Conservation (phyloP, 805 yeast species). For the Yarrowia deformans region DNA sequence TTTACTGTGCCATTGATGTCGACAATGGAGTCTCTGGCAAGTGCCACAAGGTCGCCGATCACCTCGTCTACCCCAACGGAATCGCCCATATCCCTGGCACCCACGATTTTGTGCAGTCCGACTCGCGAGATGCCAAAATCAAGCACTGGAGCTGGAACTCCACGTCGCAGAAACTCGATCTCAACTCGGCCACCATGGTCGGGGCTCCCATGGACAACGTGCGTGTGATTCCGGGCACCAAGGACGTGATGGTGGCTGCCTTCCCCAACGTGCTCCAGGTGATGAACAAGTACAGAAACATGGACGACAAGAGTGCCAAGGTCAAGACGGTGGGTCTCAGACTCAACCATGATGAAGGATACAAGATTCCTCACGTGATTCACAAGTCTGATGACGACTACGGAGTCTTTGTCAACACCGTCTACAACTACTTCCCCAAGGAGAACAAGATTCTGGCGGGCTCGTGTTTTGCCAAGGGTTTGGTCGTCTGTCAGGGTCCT, state of each 20-base stretch:
- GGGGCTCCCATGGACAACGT: conserved; percentile 33
- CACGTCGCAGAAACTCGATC: conserved; percentile 28
- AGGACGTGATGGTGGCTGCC: conserved; percentile 28
- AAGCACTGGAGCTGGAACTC: conserved; percentile 37
- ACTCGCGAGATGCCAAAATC: conserved; percentile 33
- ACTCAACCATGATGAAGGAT: conserved; percentile 15
- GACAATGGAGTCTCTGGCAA: conserved; percentile 4
- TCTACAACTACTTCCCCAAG: conserved; percentile 32
- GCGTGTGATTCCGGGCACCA: conserved; percentile 25
- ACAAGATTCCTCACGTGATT: conserved; percentile 22
- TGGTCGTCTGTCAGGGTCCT: conserved; percentile 12
- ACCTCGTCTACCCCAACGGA: conserved; percentile 29
- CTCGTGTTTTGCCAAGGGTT: conserved; percentile 17
- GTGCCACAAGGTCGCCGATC: conserved; percentile 28
- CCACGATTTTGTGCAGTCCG: conserved; percentile 10
- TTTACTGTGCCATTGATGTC: conserved; percentile 8
- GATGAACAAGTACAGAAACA: conserved; percentile 4
- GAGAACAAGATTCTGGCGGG: conserved; percentile 26
- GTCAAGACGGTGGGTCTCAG: conserved; percentile 21
- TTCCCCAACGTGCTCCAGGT: conserved; percentile 31
- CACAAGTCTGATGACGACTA: conserved; percentile 27
- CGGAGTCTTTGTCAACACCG: conserved; percentile 26
- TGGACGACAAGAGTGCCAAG: background rate
- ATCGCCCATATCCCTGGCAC: conserved; percentile 31
- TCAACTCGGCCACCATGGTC: conserved; percentile 23